Evolutionary conservation across 2,329 filamentous ascomycete species (phyloP).

Genomic region (Exophiala dermatitidis): DNA sequence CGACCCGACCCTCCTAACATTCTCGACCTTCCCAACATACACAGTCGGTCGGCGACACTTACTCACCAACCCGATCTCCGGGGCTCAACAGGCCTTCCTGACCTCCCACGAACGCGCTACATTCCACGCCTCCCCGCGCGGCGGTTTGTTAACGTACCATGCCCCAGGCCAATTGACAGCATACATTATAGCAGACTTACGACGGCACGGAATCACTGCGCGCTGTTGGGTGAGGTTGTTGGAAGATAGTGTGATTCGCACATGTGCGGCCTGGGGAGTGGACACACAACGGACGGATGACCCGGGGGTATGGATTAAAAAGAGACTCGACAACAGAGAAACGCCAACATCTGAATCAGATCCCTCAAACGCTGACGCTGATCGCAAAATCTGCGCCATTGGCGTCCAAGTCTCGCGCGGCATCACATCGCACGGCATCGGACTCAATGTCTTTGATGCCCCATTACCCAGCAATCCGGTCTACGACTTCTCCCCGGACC

Average conservation of each 20-base stretch:
- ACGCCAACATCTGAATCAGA: constrained; percentile 18
- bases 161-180: constrained; percentile 86
- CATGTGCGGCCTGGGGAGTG: constrained; percentile 56
- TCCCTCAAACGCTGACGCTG: constrained; percentile 15
- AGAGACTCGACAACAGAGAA: neutral
- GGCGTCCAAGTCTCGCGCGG: constrained; percentile 86
- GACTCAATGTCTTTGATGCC: constrained; percentile 49
- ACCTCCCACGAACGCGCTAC: constrained; percentile 34
- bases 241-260: constrained; percentile 65
- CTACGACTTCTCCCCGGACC: constrained; percentile 10
- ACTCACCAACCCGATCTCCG: constrained; percentile 29
- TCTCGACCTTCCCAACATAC: constrained; percentile 75
- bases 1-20: constrained; percentile 68
- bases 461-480: constrained; percentile 42
- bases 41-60: constrained; percentile 80
- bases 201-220: constrained; percentile 59
- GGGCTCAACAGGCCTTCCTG: constrained; percentile 36
- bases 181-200: constrained; percentile 86
- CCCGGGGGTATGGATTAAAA: constrained; percentile 72
- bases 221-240: constrained; percentile 70
- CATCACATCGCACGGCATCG: constrained; percentile 76
- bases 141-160: constrained; percentile 90
- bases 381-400: constrained; percentile 77
- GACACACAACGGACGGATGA: constrained; percentile 56
- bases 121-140: constrained; percentile 67